phyloP scores from a whole-genome alignment of 1,139 yeast genomes.

The Yamadazyma triangularis region DNA sequence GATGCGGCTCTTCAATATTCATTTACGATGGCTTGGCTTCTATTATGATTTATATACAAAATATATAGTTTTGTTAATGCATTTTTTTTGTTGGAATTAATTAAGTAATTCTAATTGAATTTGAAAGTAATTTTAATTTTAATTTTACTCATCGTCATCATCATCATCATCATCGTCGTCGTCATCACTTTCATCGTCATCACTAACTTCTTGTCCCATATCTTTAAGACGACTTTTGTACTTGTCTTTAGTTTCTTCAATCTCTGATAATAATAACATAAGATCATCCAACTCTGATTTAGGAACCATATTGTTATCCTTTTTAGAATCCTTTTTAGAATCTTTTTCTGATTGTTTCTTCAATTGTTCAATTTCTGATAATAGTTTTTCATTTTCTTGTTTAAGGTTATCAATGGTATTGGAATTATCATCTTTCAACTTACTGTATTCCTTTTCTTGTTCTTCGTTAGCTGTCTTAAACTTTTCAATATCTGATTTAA shows the following conservation, averaged over 20 bases:
- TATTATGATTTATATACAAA: too few relatives aligned
- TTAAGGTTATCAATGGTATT: too few relatives aligned
- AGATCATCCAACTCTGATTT: conserved; percentile 70
- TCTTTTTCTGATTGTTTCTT: not conserved
- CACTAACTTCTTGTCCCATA: conserved; percentile 46
- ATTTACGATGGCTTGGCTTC: too few relatives aligned
- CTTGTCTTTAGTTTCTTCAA: conserved; percentile 62
- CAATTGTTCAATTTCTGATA: too few relatives aligned
- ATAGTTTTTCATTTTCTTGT: too few relatives aligned
- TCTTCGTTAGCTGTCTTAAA: not conserved
- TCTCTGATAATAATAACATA: conserved; percentile 66
- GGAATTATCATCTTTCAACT: too few relatives aligned
- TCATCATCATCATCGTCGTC: conserved; percentile 29
- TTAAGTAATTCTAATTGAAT: too few relatives aligned
- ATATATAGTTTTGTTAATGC: too few relatives aligned
- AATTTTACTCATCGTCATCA: conserved; percentile 8
- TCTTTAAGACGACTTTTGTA: conserved; percentile 52
- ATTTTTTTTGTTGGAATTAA: too few relatives aligned
- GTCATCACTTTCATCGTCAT: conserved; percentile 41
- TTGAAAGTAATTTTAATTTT: too few relatives aligned
- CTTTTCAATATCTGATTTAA: not conserved
- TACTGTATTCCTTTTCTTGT: not conserved
- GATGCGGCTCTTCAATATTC: too few relatives aligned
- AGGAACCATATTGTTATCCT: conserved; percentile 34
- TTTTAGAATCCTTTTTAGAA: conserved; percentile 2